Evolutionary conservation across 2,329 filamentous ascomycete species (phyloP).

Genomic region (Pseudocercospora musae): DNA sequence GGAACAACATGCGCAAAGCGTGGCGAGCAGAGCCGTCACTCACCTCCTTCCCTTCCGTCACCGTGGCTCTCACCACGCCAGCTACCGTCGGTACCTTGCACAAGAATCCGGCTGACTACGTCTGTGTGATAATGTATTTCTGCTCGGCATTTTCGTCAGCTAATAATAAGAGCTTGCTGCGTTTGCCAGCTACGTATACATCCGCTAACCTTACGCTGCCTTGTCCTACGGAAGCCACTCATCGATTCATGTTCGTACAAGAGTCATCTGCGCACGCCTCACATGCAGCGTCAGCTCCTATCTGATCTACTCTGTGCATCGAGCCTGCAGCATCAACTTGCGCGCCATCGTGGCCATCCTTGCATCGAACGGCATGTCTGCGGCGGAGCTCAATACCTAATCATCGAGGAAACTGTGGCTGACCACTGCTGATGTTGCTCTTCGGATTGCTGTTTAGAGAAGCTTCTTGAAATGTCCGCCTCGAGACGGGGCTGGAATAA

Average conservation of each 20-base stretch:
- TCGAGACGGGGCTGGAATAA: background rate
- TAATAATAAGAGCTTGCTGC: too few species aligned
- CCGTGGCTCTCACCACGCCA: background rate
- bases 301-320: slow-evolving; percentile 5
- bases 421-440: background rate
- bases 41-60: background rate
- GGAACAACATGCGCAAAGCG: background rate
- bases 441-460: background rate
- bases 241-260: slow-evolving; percentile 5
- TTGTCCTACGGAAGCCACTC: background rate
- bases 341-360: slow-evolving; percentile 2
- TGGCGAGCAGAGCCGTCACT: slow-evolving; percentile 1
- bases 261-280: slow-evolving; percentile 14
- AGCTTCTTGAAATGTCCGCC: background rate
- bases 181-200: background rate
- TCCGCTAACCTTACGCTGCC: background rate
- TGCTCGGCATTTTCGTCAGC: slow-evolving; percentile 9
- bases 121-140: too few species aligned
- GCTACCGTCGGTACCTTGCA: too few species aligned
- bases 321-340: background rate
- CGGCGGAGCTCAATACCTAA: background rate
- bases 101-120: slow-evolving; percentile 11
- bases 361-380: slow-evolving; percentile 1
- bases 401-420: background rate
- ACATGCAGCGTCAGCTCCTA: slow-evolving; percentile 2